A percentile compares a stretch with the other conserved stretches of the same genome.
phyloP scores from a whole-genome alignment of 345 rosid genomes.

The Eucalyptus tenuipes region DNA sequence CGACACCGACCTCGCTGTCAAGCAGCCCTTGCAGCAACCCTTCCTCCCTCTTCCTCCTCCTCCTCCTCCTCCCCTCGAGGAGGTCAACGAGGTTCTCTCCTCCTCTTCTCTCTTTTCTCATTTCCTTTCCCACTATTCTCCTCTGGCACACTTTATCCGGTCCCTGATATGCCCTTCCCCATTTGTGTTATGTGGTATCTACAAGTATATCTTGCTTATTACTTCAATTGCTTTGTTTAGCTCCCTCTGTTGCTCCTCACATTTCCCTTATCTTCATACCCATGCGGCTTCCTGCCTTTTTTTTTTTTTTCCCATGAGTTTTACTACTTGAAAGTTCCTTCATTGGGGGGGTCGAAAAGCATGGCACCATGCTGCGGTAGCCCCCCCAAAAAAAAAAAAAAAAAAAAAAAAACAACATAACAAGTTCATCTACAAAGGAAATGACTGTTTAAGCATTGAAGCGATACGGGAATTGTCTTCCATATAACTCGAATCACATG shows the following conservation, averaged over 20 bases:
- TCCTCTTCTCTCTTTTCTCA: neutral
- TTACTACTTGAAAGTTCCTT: neutral
- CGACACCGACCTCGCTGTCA: constrained; percentile 72
- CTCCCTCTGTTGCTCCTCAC: neutral
- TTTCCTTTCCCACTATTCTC: neutral
- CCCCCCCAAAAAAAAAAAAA: too few relatives aligned
- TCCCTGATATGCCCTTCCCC: neutral
- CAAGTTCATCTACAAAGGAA: neutral
- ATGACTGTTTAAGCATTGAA: neutral
- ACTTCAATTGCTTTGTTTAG: neutral
- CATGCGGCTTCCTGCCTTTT: neutral
- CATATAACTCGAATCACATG: neutral
- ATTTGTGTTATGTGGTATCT: neutral
- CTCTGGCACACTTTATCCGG: neutral
- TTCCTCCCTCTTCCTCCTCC: constrained; percentile 32
- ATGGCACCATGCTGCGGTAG: neutral
- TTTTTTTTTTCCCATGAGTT: neutral
- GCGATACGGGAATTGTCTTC: neutral
- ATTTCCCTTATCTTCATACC: neutral
- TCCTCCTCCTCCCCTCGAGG: constrained; percentile 53
- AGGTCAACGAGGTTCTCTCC: constrained; percentile 66
- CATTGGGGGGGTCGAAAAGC: neutral
- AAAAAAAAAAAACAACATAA: neutral
- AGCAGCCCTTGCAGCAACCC: constrained; percentile 7
- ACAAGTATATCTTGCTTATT: neutral